Percentiles rank a stretch among this genome's conserved stretches.
These are phyloP conservation scores for Isoetes taiwanensis DNA, from an alignment of 75 land plant species.

Conservation along the genomic window DNA sequence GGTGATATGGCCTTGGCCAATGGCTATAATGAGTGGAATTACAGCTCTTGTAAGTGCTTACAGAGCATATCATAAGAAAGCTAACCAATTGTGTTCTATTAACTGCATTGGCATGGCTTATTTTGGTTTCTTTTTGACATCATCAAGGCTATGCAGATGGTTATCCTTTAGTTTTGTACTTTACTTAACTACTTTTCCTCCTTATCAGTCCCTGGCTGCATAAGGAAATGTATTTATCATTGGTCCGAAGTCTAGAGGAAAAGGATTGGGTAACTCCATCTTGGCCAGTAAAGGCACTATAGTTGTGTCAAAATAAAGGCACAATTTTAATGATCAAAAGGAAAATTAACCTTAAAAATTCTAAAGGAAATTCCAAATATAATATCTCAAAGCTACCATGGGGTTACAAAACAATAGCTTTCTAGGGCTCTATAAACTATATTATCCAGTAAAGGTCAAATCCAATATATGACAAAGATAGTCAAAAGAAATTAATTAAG, in stretches of 20 bases:
- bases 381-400: no score
- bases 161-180: conserved; percentile 56
- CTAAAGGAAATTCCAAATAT: no score
- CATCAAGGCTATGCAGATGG: conserved; percentile 73
- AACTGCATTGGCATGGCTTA: conserved; percentile 52
- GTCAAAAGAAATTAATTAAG: no score
- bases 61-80: conserved; percentile 22
- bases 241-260: conserved; percentile 26
- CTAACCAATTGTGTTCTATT: conserved; percentile 30
- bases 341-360: no score
- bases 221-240: conserved; percentile 41
- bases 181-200: conserved; percentile 58
- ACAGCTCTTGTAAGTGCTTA: conserved; percentile 25
- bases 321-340: no score
- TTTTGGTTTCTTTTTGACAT: conserved; percentile 61
- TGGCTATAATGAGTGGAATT: conserved; percentile 29
- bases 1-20: conserved; percentile 71
- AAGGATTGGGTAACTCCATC: conserved; percentile 50
- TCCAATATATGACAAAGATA: no score
- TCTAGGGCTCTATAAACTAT: no score
- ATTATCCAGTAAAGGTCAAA: no score
- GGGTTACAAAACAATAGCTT: no score
- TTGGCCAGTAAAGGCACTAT: conserved; percentile 18
- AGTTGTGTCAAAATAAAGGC: no score
- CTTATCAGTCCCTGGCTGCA: conserved; percentile 43